Conservation (phyloP, 306 rosid species). For the Prunus mira region DNA sequence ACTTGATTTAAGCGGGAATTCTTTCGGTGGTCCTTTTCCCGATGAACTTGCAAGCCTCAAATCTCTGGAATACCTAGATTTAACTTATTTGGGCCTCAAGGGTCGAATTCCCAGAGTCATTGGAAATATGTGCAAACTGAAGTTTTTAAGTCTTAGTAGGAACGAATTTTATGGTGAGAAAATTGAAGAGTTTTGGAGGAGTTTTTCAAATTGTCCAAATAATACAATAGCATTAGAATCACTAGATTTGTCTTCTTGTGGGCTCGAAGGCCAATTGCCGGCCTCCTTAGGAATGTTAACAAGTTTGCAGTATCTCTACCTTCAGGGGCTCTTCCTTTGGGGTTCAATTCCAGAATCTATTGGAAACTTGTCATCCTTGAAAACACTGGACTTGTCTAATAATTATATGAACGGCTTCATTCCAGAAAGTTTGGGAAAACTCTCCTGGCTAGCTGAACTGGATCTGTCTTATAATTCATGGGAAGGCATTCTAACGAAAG, state of each 20-base stretch:
- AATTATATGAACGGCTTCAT: no score
- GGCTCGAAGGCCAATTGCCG: background rate
- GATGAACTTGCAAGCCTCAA: background rate
- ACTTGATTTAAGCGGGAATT: background rate
- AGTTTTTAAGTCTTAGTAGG: background rate
- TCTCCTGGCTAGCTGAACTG: background rate
- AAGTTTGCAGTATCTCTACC: background rate
- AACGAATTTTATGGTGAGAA: background rate
- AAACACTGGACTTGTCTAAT: rapidly evolving
- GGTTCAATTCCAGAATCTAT: slow-evolving; percentile 19
- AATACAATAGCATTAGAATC: no score
- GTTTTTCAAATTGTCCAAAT: background rate
- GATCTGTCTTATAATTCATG: background rate
- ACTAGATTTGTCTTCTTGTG: rapidly evolving
- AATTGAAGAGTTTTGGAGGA: background rate
- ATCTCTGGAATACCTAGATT: background rate
- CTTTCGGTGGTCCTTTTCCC: background rate
- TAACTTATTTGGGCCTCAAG: rapidly evolving
- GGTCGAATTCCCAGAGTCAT: background rate
- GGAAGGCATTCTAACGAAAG: background rate
- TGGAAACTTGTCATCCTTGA: no score
- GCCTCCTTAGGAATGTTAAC: slow-evolving; percentile 10
- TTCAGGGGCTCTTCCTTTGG: background rate
- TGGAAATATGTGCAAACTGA: slow-evolving; percentile 11
- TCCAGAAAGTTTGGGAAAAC: slow-evolving; percentile 12